Evolutionary conservation across 2,329 filamentous ascomycete species (phyloP).

Genomic region (Trichophyton benhamiae): DNA sequence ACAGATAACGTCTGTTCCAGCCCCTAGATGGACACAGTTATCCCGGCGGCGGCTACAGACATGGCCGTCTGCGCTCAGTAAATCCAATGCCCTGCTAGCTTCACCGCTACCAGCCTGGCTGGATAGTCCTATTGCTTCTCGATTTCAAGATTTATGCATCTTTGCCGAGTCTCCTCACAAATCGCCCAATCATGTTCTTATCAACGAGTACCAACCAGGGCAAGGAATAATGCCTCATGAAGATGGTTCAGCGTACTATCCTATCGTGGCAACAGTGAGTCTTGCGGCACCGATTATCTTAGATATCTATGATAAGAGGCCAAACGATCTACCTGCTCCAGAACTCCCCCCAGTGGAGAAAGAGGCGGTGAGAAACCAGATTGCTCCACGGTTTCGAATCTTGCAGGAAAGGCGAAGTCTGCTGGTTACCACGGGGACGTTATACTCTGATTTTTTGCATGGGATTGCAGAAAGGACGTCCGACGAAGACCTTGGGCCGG

Average conservation of each 20-base stretch:
- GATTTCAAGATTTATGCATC: slow-evolving; percentile 37
- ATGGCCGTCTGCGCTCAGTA: slow-evolving; percentile 72
- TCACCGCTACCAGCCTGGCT: slow-evolving; percentile 64
- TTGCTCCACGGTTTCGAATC: slow-evolving; percentile 42
- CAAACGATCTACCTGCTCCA: slow-evolving; percentile 30
- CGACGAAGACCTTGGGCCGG: slow-evolving; percentile 51
- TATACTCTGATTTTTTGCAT: slow-evolving; percentile 48
- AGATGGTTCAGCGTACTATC: slow-evolving; percentile 77
- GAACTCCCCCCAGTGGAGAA: slow-evolving; percentile 26
- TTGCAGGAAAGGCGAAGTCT: slow-evolving; percentile 73
- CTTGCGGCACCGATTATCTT: slow-evolving; percentile 66
- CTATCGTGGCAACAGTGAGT: slow-evolving; percentile 82
- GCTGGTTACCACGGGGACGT: slow-evolving; percentile 42
- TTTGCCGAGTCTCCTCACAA: slow-evolving; percentile 57
- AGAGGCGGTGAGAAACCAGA: slow-evolving; percentile 10
- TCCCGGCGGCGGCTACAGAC: slow-evolving; percentile 83
- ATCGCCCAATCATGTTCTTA: slow-evolving; percentile 75
- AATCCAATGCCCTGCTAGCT: slow-evolving; percentile 60
- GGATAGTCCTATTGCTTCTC: slow-evolving; percentile 51
- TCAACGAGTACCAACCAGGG: slow-evolving; percentile 81
- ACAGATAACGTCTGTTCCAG: slow-evolving; percentile 48
- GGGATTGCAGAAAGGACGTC: slow-evolving; percentile 44
- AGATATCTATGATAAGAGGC: slow-evolving; percentile 55
- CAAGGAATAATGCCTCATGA: slow-evolving; percentile 97
- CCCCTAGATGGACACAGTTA: slow-evolving; percentile 73